Base-by-base conservation (phyloP, 2,329 filamentous ascomycete genomes). In the Hysterium pulicare region DNA sequence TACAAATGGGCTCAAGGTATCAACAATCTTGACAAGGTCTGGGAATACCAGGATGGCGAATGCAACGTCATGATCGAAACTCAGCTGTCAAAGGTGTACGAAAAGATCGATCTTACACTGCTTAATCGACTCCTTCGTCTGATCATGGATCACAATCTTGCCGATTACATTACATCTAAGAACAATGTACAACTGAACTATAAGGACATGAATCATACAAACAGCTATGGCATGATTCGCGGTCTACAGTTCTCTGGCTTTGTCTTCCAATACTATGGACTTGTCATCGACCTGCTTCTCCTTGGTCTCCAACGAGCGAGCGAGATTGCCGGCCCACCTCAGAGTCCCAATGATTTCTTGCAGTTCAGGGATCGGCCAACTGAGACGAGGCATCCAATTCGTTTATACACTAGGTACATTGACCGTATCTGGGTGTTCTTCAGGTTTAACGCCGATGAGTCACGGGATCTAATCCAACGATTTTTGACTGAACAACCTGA, bases 1-100 rank as follows among this genome's bases (percentile, higher is more conserved):
- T 98, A 98, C 77, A 98, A 98, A 69, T 98, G 94, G 94, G 90
- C 93, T 1, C 94, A 98, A 66, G 93, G 93, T 38, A 97, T 98
- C 75, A 98, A 98, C 75, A 98, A 98, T 62, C 74, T 98, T 35
- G 87, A 90, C 57, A 87, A 89, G 53, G 90, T 98, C 21, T 98
- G 93, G 93, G 87, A 94, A 59, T 87, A 87, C 16, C 82, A 88
- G 33, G 86, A 97, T 57, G 93, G 93, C 49, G 90, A 98, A 68
- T 97, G 91, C 69, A 96, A 96, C 55, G 93, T 98, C 49, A 90
- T 98, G 85, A 90, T 98, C 39, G 93, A 98, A 72, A 98, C 94
- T 0, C 87, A 96, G 56, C 74, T 98, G 3, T 96, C 93, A n/a
- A 98, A 98, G 71, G 90, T 98, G 34, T 98, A 98, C 54, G 93